Evolutionary conservation across 768 basidiomycete genomes (phyloP), one percentile per base, ranked within the genome.

Genomic region (Lactifluus piperatus): DNA sequence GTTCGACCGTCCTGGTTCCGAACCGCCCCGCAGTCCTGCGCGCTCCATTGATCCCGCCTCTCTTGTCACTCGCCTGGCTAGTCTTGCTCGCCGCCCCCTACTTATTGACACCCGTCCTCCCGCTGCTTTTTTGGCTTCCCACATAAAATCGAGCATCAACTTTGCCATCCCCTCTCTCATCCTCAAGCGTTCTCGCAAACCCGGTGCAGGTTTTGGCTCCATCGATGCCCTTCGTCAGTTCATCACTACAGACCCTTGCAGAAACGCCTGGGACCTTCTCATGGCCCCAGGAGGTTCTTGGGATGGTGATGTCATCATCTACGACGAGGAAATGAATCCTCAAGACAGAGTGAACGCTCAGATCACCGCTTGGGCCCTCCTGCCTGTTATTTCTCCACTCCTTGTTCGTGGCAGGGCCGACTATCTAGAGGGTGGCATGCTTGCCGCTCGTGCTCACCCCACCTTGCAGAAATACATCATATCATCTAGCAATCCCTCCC

Each of bases 131-230:
- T 75, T 84, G 36, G 73, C 81, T 3, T 79, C 77, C 56, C 89
- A 84, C 69, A 71, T 97, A 52, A 69, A 75, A 39, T 74, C 83
- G 64, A 88, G 85, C 70, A 80, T 92, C 60, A 94, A 94, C 71
- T 78, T 97, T 49, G 86, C 86, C 32, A 88, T 97, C 44, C 93
- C 94, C 0, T 88, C 90, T 26, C 82, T 97, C 67, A 92, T 97
- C 67, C 82, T 94, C 65, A 93, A 92, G 71, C 84, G 93, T 20
- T 86, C 80, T 63, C 78, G 83, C 61, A 89, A 88, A 68, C 81
- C 85, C 2, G 83, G 80, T 32, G 82, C 79, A 63, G 83, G 80
- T 2, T 81, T 90, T 64, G 82, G 80, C 55, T 79, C 79, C 30
- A 73, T 91, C 48, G 80, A 85, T 63, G 78, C 85, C 0, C 74